Conservation (phyloP, 2,329 filamentous ascomycete genomes). For the Trichoderma sp. region DNA sequence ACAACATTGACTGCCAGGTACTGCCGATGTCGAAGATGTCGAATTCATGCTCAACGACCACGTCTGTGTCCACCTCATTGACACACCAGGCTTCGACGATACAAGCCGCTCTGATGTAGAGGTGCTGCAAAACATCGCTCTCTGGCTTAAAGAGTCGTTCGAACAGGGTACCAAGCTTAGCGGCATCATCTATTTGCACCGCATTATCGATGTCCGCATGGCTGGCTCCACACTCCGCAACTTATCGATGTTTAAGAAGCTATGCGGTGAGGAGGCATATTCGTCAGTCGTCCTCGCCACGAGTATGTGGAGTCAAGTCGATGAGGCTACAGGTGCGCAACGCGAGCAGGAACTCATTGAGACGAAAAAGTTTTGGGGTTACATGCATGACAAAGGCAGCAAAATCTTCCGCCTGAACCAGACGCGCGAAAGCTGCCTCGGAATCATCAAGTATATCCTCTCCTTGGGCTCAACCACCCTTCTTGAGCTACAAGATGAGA, state of each 20-base stretch:
- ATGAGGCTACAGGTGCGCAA: not conserved
- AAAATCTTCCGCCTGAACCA: accelerated
- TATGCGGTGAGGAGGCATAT: not conserved
- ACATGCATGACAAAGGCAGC: not conserved
- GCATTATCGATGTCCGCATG: not conserved
- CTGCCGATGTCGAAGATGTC: not conserved
- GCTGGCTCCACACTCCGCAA: not conserved
- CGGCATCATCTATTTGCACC: not conserved
- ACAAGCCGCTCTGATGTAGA: not conserved
- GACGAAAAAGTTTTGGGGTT: not conserved
- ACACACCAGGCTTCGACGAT: not conserved
- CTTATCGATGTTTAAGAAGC: not conserved
- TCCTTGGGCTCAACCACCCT: not conserved
- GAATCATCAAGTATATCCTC: not conserved
- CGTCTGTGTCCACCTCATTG: not conserved
- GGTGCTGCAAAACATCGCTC: not conserved
- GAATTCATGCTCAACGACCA: not conserved
- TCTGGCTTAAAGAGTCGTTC: not conserved
- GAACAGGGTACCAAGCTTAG: accelerated
- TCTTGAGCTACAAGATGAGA: not conserved
- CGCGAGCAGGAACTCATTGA: not conserved
- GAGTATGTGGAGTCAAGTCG: not conserved
- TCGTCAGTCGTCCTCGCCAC: not conserved
- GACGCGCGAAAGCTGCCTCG: not conserved
- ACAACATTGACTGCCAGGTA: not conserved